Percentiles rank a stretch among this genome's conserved stretches.
These are phyloP conservation scores for Trichoderma simmonsii DNA, from an alignment of 2,329 filamentous ascomycete species.

Conservation along the genomic window DNA sequence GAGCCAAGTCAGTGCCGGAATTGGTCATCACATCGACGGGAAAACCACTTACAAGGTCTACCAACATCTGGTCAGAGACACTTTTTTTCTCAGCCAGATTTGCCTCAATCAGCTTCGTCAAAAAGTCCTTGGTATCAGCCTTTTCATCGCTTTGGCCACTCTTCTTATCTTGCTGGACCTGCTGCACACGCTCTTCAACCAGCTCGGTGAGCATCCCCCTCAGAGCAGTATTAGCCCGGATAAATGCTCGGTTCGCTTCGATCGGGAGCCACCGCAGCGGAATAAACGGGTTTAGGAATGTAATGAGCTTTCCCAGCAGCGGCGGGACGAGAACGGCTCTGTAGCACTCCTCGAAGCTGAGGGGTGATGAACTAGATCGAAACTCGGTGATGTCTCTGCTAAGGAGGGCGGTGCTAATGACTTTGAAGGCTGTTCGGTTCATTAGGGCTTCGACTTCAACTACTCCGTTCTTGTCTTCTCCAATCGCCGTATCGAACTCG, in stretches of 20 bases:
- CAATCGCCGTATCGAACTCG: not conserved
- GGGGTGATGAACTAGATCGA: not conserved
- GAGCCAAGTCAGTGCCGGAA: not conserved
- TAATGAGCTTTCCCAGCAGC: slow-evolving; percentile 12
- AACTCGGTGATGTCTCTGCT: slow-evolving; percentile 8
- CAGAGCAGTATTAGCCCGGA: not conserved
- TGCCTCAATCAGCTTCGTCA: slow-evolving; percentile 8
- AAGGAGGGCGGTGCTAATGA: slow-evolving; percentile 10
- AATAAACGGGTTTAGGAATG: slow-evolving; percentile 2
- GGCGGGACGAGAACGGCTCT: not conserved
- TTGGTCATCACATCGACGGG: not conserved
- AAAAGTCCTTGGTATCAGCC: not conserved
- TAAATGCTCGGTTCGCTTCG: slow-evolving; percentile 8
- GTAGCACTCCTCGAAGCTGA: slow-evolving; percentile 17
- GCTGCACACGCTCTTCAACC: slow-evolving; percentile 3
- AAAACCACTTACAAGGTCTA: not conserved
- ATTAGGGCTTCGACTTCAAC: slow-evolving; percentile 13
- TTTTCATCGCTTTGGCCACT: not conserved
- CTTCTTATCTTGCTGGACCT: not conserved
- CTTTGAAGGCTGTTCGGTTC: not conserved
- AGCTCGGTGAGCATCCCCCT: slow-evolving; percentile 12
- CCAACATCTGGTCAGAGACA: not conserved
- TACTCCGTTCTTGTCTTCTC: not conserved
- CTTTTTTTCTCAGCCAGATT: not conserved
- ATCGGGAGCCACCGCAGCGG: slow-evolving; percentile 18